These are phyloP conservation scores for Triglochin maritima DNA, from an alignment of 106 monocot species.

Conservation along the genomic window DNA sequence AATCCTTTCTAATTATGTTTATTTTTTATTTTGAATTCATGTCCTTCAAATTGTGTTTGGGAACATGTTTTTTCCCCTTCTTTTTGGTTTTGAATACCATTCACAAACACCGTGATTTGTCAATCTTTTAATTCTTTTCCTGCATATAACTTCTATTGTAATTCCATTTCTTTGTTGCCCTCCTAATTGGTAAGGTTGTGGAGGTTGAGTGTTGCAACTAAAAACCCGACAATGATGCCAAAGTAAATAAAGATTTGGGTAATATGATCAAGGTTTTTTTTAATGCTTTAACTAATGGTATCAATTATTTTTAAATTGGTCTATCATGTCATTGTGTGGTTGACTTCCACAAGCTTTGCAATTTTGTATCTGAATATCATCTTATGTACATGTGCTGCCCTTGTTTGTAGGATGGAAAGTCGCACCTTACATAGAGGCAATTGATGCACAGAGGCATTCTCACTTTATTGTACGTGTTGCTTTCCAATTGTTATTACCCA, in stretches of 20 bases:
- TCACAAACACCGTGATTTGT: not conserved
- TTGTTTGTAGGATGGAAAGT: slow-evolving; percentile 73
- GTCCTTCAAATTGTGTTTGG: not conserved
- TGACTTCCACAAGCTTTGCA: not conserved
- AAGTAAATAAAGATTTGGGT: too few relatives aligned
- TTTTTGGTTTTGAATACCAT: not conserved
- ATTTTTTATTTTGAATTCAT: too few relatives aligned
- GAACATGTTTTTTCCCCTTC: not conserved
- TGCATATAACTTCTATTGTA: not conserved
- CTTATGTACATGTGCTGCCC: not conserved
- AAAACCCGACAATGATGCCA: too few relatives aligned
- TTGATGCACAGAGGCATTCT: slow-evolving; percentile 66
- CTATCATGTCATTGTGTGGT: too few relatives aligned
- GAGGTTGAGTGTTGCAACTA: too few relatives aligned
- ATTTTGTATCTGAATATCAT: not conserved
- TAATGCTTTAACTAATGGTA: too few relatives aligned
- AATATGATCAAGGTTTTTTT: too few relatives aligned
- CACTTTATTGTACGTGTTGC: slow-evolving; percentile 42
- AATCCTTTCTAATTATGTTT: too few relatives aligned
- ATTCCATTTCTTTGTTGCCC: not conserved
- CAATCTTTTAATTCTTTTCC: not conserved
- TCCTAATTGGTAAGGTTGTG: not conserved
- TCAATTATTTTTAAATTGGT: too few relatives aligned
- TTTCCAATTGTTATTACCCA: not conserved
- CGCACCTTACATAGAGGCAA: slow-evolving; percentile 89